phyloP scores from a whole-genome alignment of 495 filamentous ascomycete genomes.

The Mycothermus thermophilus region DNA sequence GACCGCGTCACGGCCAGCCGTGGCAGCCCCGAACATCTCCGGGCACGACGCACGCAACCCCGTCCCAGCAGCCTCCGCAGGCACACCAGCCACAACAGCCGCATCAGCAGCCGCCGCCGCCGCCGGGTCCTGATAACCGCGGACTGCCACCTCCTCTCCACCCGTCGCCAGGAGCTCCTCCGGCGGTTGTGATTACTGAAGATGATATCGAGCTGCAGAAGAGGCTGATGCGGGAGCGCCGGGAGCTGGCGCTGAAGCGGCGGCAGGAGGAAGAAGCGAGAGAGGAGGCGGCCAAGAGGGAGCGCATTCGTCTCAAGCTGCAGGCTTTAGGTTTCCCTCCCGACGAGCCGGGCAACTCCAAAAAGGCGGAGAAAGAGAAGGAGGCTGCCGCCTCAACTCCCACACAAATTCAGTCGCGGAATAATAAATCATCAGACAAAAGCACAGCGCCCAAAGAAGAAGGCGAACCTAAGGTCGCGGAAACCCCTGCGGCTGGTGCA shows the following conservation, averaged over 20 bases:
- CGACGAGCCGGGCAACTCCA: conserved; percentile 43
- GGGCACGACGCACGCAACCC: conserved; percentile 32
- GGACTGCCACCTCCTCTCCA: conserved; percentile 16
- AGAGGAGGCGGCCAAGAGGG: conserved; percentile 65
- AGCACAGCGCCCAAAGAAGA: no score
- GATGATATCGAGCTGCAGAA: conserved; percentile 58
- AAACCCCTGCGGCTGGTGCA: no score
- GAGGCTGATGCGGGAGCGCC: conserved; percentile 70
- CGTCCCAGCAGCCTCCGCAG: conserved; percentile 16
- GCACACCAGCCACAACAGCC: background rate
- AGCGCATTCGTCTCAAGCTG: conserved; percentile 73
- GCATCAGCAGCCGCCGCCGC: no score
- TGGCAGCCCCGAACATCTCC: conserved; percentile 41
- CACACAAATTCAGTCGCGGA: conserved; percentile 25
- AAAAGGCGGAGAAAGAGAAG: conserved; percentile 31
- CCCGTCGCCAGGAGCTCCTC: conserved; percentile 14
- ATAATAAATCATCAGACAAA: no score
- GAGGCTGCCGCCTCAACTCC: conserved; percentile 20
- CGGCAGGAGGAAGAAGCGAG: conserved; percentile 66
- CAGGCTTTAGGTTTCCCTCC: conserved; percentile 60
- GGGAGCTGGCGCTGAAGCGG: conserved; percentile 63
- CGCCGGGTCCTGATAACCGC: conserved; percentile 20
- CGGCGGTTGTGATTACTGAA: conserved; percentile 25
- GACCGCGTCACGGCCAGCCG: conserved; percentile 23
- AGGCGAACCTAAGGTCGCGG: no score